These are phyloP conservation scores for Fusarium sulawesiense DNA, from an alignment of 2,329 filamentous ascomycete genomes.

Conservation along the genomic window DNA sequence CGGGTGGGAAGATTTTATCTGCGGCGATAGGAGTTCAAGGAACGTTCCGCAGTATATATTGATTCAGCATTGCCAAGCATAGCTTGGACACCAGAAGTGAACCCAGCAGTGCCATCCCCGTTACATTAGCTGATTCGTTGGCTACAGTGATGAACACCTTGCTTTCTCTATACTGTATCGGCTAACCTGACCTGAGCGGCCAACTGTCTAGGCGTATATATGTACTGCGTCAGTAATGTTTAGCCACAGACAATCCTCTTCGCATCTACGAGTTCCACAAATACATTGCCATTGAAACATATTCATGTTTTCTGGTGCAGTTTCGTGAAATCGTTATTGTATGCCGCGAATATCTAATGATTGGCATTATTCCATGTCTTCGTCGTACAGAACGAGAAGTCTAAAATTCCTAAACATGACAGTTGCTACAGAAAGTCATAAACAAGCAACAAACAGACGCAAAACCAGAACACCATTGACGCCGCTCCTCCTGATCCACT, in stretches of 20 bases:
- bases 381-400: constrained; percentile 23
- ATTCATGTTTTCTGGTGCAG: not conserved
- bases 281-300: not conserved
- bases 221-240: not conserved
- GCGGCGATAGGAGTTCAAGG: constrained; percentile 16
- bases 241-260: not conserved
- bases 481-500: constrained; percentile 30
- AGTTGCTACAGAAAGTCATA: not conserved
- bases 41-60: constrained; percentile 10
- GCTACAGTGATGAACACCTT: not conserved
- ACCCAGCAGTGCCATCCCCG: not conserved
- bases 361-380: constrained; percentile 6
- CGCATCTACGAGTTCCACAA: not conserved
- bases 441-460: not conserved
- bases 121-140: not conserved
- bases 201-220: not conserved
- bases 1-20: not conserved
- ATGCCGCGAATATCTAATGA: not conserved
- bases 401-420: constrained; percentile 15
- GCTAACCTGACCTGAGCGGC: not conserved
- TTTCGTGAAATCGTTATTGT: not conserved
- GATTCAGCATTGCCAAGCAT: not conserved
- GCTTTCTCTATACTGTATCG: too few species aligned
- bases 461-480: constrained; percentile 37
- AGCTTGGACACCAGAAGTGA: not conserved